Conservation (phyloP, 1,284 basidiomycete species). For the Ustilago hordei region DNA sequence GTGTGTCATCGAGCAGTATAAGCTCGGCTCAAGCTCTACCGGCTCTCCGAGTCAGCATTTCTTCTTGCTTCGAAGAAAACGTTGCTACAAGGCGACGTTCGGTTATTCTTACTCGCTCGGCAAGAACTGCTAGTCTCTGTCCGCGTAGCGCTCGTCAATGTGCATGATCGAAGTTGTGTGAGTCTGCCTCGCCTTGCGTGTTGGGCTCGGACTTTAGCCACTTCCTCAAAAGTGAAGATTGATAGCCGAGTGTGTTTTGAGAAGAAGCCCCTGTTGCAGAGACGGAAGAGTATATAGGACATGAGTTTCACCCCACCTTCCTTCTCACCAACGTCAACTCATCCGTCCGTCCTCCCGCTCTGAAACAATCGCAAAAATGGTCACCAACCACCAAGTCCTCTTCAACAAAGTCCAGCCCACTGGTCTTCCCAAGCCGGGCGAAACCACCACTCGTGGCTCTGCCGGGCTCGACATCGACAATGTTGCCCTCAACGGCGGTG, state of each 20-base stretch:
- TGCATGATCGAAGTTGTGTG: not conserved
- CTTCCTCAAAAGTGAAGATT: not conserved
- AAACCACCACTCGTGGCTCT: slow-evolving; percentile 30
- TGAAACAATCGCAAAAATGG: slow-evolving; percentile 27
- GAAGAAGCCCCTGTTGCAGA: not conserved
- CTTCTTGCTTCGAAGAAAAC: slow-evolving; percentile 1
- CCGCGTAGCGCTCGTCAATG: not conserved
- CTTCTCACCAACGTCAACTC: not conserved
- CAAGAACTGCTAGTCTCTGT: not conserved
- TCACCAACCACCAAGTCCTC: slow-evolving; percentile 51
- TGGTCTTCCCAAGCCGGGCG: slow-evolving; percentile 46
- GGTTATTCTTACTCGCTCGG: not conserved
- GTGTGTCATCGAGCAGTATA: slow-evolving; percentile 34
- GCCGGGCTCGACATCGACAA: slow-evolving; percentile 42
- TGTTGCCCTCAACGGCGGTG: slow-evolving; percentile 44
- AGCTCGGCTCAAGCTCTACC: slow-evolving; percentile 18
- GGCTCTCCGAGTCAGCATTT: not conserved
- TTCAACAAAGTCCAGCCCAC: slow-evolving; percentile 46
- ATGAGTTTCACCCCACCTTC: no score
- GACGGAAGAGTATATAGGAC: slow-evolving; percentile 1
- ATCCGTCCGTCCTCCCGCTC: not conserved
- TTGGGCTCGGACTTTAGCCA: slow-evolving; percentile 10
- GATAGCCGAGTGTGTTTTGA: not conserved
- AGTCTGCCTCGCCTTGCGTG: not conserved
- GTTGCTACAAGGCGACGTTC: not conserved